These are phyloP conservation scores for Melampsora americana DNA, from an alignment of 1,284 basidiomycete species.

Conservation along the genomic window DNA sequence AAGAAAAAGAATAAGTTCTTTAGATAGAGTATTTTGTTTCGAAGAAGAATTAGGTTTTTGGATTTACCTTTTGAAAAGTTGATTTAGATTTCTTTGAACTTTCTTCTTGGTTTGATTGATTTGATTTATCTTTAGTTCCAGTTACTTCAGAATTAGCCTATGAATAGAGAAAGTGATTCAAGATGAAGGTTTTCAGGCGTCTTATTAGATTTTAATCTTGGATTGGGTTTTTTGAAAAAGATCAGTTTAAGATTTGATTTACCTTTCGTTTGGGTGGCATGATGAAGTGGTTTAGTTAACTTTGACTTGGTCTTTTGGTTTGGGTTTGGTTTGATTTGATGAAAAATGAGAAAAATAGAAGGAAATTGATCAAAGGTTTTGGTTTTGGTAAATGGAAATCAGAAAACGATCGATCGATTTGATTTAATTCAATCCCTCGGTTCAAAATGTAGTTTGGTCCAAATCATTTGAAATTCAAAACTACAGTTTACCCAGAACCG, in stretches of 20 bases:
- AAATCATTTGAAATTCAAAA: too few species aligned
- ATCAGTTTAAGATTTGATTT: neutral
- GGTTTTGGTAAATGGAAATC: too few species aligned
- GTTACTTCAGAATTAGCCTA: neutral
- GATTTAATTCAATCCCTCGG: too few species aligned
- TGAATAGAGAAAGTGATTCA: neutral
- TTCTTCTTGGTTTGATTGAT: neutral
- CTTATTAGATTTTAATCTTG: neutral
- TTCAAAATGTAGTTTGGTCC: too few species aligned
- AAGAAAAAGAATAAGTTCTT: neutral
- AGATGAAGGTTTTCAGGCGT: neutral
- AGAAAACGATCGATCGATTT: too few species aligned
- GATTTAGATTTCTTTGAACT: neutral
- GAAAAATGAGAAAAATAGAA: too few species aligned
- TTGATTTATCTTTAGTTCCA: neutral
- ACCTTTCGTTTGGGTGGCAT: constrained; percentile 6
- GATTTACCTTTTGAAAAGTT: neutral
- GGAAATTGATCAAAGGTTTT: too few species aligned
- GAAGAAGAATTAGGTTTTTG: neutral
- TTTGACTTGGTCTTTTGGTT: too few species aligned
- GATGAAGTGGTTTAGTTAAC: neutral
- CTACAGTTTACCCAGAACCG: too few species aligned
- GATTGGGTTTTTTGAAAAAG: neutral
- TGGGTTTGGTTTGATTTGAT: too few species aligned
- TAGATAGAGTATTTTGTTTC: too few species aligned